Evolutionary conservation across 1,284 basidiomycete genomes (phyloP).

Genomic region (Jaminaea rosea): DNA sequence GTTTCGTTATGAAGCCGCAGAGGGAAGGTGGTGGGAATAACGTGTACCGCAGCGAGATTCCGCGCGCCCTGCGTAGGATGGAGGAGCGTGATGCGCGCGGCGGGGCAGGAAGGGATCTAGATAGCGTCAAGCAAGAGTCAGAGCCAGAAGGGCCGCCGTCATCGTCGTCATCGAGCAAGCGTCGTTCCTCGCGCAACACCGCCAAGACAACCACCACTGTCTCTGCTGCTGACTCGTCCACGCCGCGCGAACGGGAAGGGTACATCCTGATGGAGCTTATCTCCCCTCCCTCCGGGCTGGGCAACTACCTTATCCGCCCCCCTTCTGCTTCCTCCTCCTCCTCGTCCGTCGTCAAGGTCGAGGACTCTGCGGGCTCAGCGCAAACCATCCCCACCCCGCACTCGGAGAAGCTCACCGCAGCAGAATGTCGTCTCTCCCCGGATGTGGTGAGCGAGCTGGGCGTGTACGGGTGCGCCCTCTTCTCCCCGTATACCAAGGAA

Average conservation of each 20-base stretch:
- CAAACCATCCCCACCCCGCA: not conserved
- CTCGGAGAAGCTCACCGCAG: not conserved
- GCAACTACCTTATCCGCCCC: conserved; percentile 67
- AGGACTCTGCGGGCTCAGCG: too few species aligned
- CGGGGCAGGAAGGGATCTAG: conserved; percentile 8
- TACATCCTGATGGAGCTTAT: conserved; percentile 96
- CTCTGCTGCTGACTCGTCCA: too few species aligned
- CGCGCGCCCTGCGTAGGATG: conserved; percentile 62
- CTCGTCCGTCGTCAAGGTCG: not conserved
- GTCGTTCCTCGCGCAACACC: too few species aligned
- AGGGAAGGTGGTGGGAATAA: conserved; percentile 96
- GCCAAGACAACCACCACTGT: too few species aligned
- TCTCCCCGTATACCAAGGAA: too few species aligned
- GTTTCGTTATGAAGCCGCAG: conserved; percentile 86
- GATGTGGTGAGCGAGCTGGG: conserved; percentile 86
- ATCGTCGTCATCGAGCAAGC: not conserved
- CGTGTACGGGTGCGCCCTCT: conserved; percentile 79
- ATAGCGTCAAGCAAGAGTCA: too few species aligned
- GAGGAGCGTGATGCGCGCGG: conserved; percentile 52
- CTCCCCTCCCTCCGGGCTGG: conserved; percentile 59
- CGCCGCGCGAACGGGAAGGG: conserved; percentile 50
- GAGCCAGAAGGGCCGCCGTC: too few species aligned
- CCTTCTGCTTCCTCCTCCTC: conserved; percentile 46
- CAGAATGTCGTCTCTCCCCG: conserved; percentile 45
- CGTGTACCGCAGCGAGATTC: conserved; percentile 77